Conservation (phyloP, 1,284 basidiomycete species). For the Veloboletus limbatus region DNA sequence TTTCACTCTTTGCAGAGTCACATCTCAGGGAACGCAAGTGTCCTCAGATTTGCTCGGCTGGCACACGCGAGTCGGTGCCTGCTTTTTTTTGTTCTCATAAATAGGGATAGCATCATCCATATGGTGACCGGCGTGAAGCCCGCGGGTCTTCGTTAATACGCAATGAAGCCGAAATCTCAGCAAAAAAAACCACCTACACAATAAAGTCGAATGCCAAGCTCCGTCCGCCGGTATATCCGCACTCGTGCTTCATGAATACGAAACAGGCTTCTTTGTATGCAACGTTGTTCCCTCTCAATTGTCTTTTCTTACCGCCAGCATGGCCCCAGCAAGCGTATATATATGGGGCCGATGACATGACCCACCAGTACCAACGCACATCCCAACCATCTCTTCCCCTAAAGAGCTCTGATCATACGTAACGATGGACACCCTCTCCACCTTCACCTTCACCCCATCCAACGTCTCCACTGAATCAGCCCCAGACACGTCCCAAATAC, state of each 20-base stretch:
- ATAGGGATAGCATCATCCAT: slow-evolving; percentile 6
- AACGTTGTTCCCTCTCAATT: slow-evolving; percentile 14
- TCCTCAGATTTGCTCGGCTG: slow-evolving; percentile 1
- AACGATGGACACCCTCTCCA: slow-evolving; percentile 21
- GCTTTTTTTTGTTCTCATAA: slow-evolving; percentile 19
- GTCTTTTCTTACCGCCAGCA: slow-evolving; percentile 8
- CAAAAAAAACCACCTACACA: slow-evolving; percentile 8
- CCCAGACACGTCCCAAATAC: slow-evolving; percentile 10
- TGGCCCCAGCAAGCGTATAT: slow-evolving; percentile 17
- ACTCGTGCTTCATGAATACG: slow-evolving; percentile 1
- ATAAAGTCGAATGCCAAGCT: slow-evolving; percentile 10
- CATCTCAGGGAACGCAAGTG: neutral
- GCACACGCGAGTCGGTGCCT: neutral
- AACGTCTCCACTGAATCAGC: neutral
- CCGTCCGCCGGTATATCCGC: slow-evolving; percentile 7
- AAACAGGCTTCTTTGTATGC: slow-evolving; percentile 5
- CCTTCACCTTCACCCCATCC: slow-evolving; percentile 1
- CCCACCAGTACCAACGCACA: slow-evolving; percentile 3
- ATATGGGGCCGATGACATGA: slow-evolving; percentile 8
- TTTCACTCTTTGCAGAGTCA: neutral
- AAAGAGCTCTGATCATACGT: slow-evolving; percentile 1
- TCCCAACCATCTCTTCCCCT: slow-evolving; percentile 6
- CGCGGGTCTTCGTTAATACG: neutral
- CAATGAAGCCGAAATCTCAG: neutral
- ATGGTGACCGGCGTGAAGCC: neutral